These are phyloP conservation scores for Lactifluus hygrophoroides DNA, from an alignment of 768 basidiomycete genomes.

Conservation along the genomic window DNA sequence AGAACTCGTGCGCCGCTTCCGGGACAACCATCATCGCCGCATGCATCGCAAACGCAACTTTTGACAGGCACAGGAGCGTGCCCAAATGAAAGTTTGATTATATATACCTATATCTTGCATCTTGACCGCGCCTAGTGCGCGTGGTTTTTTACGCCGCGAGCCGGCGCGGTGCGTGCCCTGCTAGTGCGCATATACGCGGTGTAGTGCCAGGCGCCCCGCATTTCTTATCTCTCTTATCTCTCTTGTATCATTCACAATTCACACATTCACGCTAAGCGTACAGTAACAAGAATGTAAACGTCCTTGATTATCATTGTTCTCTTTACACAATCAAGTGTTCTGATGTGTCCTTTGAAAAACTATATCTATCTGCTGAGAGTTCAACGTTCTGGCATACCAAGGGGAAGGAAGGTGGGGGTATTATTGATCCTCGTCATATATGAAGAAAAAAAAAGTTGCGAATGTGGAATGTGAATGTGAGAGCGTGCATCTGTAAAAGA, in stretches of 20 bases:
- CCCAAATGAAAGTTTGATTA: too few species aligned
- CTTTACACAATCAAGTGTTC: neutral
- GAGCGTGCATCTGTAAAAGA: neutral
- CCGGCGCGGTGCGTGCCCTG: neutral
- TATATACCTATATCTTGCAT: neutral
- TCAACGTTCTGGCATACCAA: too few species aligned
- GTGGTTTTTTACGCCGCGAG: neutral
- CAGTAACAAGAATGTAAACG: neutral
- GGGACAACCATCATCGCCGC: neutral
- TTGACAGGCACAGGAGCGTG: neutral
- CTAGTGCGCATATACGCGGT: neutral
- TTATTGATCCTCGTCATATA: too few species aligned
- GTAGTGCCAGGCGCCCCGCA: neutral
- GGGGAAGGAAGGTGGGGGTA: too few species aligned
- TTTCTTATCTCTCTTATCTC: neutral
- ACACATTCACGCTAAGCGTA: too few species aligned
- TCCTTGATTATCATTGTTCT: neutral
- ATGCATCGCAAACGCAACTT: neutral
- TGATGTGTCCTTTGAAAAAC: neutral
- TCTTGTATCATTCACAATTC: too few species aligned
- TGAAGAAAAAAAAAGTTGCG: too few species aligned
- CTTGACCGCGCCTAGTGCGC: conserved; percentile 1
- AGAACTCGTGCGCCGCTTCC: neutral
- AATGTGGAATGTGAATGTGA: too few species aligned
- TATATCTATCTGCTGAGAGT: too few species aligned